These are phyloP conservation scores for Debaryomyces psychrophilus DNA, from an alignment of 1,139 yeast species.

Conservation along the genomic window DNA sequence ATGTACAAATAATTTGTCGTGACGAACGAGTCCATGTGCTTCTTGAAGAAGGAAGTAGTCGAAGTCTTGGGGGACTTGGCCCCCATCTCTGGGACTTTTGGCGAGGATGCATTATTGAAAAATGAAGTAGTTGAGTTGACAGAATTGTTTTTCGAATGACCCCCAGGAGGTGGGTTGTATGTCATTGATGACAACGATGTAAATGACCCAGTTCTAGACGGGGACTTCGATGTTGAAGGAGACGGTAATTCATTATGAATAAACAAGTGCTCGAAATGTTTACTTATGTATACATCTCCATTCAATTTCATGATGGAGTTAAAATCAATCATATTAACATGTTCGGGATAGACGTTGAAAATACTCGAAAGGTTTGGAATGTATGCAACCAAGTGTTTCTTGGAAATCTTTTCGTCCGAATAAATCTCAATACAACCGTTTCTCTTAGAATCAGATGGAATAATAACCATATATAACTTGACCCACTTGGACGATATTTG, in stretches of 20 bases:
- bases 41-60: slow-evolving; percentile 26
- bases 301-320: slow-evolving; percentile 55
- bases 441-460: slow-evolving; percentile 44
- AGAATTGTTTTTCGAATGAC: slow-evolving; percentile 28
- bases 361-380: slow-evolving; percentile 44
- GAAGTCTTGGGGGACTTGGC: slow-evolving; percentile 21
- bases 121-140: slow-evolving; percentile 30
- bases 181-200: slow-evolving; percentile 21
- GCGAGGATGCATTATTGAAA: slow-evolving; percentile 30
- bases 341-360: slow-evolving; percentile 59
- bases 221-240: slow-evolving; percentile 12
- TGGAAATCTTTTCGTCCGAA: slow-evolving; percentile 41
- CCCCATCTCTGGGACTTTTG: slow-evolving; percentile 21
- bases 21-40: slow-evolving; percentile 35
- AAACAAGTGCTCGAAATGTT: slow-evolving; percentile 38
- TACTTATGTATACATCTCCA: slow-evolving; percentile 54
- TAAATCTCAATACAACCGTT: slow-evolving; percentile 55
- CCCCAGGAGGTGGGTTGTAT: slow-evolving; percentile 17
- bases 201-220: slow-evolving; percentile 8
- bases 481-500: slow-evolving; percentile 59
- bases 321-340: slow-evolving; percentile 52
- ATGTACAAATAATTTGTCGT: slow-evolving; percentile 45
- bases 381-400: slow-evolving; percentile 51
- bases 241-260: slow-evolving; percentile 15
- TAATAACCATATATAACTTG: slow-evolving; percentile 49